Base-by-base conservation (phyloP, 164 flowering plant species). In the Stephania yunnanensis region DNA sequence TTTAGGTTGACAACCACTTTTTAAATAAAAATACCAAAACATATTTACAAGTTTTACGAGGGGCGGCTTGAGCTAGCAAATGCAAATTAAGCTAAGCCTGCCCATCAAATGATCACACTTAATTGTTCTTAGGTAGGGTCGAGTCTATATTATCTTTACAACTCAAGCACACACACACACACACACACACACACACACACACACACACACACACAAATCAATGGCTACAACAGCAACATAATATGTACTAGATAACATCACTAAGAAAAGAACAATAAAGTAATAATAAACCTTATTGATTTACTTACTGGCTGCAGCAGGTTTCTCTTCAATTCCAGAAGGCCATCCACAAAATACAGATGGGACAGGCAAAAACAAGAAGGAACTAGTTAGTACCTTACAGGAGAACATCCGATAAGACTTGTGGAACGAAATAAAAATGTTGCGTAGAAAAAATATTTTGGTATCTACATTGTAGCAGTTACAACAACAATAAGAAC, bases 281-380 rank as follows among this genome's bases (percentile, higher is more conserved):
- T 5, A 73, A 2, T 11, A 64, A 64, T 63, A 8, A 25, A 68
- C 12, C 50, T 25, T 22, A 65, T 75, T 19, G 44, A 53, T 19
- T 11, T 31, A 88, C 97, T 90, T 86, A 91, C 98, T 72, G 70
- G 89, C 76, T 58, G 98, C 95, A 53, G 99, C 99, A 12, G 97
- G 99, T 87, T 95, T 95, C 83, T 95, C 99, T 95, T 77, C 83
- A 82, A 70, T 75, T 76, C 82, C 86, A 84, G 71, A 83, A 75
- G 68, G 71, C 74, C 73, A 75, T 69, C 10, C n/a, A 68, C 46
- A 68, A 74, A 55, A 73, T 48, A 78, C 42, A 69, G 20, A 72
- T 46, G 46, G 31, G 17, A 79, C 46, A 73, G 46, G 46, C 20
- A 31, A 68, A 5, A 30, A 68, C n/a, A 36, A 36, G 46, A 68